These are phyloP conservation scores for Cyclotella atomus DNA, from an alignment of 108 stramenopile species.

Conservation along the genomic window DNA sequence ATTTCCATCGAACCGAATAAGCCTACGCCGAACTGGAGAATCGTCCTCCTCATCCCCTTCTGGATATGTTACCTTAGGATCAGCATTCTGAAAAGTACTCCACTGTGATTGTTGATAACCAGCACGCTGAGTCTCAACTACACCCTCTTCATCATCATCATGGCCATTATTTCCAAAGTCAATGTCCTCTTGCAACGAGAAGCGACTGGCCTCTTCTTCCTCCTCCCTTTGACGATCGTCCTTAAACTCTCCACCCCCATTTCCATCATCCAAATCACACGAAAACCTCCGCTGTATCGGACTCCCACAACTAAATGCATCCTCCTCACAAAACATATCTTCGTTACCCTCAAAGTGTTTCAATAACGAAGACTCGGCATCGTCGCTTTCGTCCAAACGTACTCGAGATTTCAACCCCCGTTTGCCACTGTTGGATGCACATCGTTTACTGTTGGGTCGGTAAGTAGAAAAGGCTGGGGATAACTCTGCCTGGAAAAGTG, in stretches of 20 bases:
- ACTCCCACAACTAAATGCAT: slow-evolving; percentile 24
- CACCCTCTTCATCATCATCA: slow-evolving; percentile 5
- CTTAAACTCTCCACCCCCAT: too few relatives aligned
- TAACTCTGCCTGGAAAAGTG: too few relatives aligned
- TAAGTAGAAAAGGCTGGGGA: too few relatives aligned
- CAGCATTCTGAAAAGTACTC: slow-evolving; percentile 36
- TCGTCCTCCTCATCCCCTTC: slow-evolving; percentile 15
- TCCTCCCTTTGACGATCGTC: neutral
- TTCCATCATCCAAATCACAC: too few relatives aligned
- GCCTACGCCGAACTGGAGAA: slow-evolving; percentile 35
- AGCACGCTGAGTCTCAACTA: neutral
- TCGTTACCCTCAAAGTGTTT: neutral
- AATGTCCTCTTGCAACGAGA: neutral
- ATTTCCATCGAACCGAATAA: slow-evolving; percentile 27
- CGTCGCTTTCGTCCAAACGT: neutral
- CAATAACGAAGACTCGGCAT: slow-evolving; percentile 5
- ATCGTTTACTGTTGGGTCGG: slow-evolving; percentile 28
- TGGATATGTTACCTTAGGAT: slow-evolving; percentile 22
- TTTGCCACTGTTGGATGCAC: slow-evolving; percentile 35
- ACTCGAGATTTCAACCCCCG: slow-evolving; percentile 22
- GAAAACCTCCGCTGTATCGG: slow-evolving; percentile 19
- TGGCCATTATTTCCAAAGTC: slow-evolving; percentile 12
- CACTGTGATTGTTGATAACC: slow-evolving; percentile 29
- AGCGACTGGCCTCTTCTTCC: slow-evolving; percentile 10
- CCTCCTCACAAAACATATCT: too few relatives aligned